Conservation (phyloP, 768 basidiomycete species). For the Leccinum longicurvipes region DNA sequence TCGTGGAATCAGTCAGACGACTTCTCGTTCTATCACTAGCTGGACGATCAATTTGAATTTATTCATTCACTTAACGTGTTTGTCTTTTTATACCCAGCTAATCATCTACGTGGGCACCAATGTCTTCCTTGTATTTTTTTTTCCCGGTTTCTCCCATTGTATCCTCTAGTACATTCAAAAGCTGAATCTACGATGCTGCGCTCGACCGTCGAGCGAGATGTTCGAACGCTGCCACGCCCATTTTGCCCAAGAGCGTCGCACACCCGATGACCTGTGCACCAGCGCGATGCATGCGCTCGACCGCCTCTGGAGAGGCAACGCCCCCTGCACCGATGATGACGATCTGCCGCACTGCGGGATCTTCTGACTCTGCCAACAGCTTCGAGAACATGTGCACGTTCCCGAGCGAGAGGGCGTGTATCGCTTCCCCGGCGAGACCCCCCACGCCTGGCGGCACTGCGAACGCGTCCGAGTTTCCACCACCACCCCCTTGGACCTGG, state of each 20-base stretch:
- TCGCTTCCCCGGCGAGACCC: slow-evolving; percentile 71
- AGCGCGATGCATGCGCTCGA: slow-evolving; percentile 64
- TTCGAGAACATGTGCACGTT: slow-evolving; percentile 64
- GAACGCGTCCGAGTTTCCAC: slow-evolving; percentile 30
- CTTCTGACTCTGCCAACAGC: slow-evolving; percentile 43
- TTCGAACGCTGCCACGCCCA: slow-evolving; percentile 54
- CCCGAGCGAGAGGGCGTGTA: slow-evolving; percentile 77
- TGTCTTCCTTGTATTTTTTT: slow-evolving; percentile 5
- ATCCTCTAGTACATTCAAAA: not conserved
- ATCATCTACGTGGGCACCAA: slow-evolving; percentile 5
- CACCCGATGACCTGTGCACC: slow-evolving; percentile 73
- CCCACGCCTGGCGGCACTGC: slow-evolving; percentile 66
- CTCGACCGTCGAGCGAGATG: slow-evolving; percentile 25
- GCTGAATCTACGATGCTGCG: not conserved
- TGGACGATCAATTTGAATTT: slow-evolving; percentile 19
- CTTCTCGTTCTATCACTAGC: slow-evolving; percentile 21
- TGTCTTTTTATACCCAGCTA: slow-evolving; percentile 11
- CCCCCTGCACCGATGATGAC: slow-evolving; percentile 81
- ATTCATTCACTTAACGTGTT: slow-evolving; percentile 24
- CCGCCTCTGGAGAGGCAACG: slow-evolving; percentile 59
- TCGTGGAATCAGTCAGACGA: slow-evolving; percentile 23
- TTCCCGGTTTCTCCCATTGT: not conserved
- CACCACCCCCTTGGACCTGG: slow-evolving; percentile 34
- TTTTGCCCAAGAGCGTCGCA: slow-evolving; percentile 53
- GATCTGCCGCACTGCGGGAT: slow-evolving; percentile 44